Evolutionary conservation across 129 eudicot species (phyloP), one percentile per base, ranked within the genome.

Genomic region (Helianthus annuus): DNA sequence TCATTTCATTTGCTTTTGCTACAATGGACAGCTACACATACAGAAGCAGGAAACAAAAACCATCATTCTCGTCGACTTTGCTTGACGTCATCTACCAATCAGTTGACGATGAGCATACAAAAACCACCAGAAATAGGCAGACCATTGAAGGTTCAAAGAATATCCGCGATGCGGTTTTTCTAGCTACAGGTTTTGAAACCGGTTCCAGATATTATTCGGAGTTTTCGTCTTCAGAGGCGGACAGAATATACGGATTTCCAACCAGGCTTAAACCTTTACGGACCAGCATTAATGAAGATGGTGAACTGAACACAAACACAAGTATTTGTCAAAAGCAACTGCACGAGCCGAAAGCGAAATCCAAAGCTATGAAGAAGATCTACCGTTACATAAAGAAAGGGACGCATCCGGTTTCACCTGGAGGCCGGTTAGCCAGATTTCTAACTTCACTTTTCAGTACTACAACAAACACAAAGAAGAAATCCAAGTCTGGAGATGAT

Each of bases 61-160:
- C 95, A 17, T 89, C 98, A 6, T 92, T 92, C 79, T 92, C 98
- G 1, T 89, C 98, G 13, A 68, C 90, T 3, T 88, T 92, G 19
- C 96, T 92, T 40, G 96, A 92, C 64, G 79, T 87, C 0, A 89
- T 89, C 67, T 92, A 89, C 32, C 96, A 85, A 1, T 92, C 98
- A 0, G 83, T 92, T 6, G 96, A 54, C 0, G 0, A 68, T 2
- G 27, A n/a, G 15, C 32, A 24, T 58, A 70, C 76, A 71, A 42
- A 42, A 42, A 6, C 46, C 46, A 42, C 2, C 10, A 32, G 2
- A 32, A 2, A 32, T 3, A 32, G 4, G 32, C 32, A 27, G 2
- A 27, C 1, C 32, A 27, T 27, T 27, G 32, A 27, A 1, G 32
- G 2, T 27, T 27, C 32, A 27, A 27, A 27, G 32, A 27, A 27